Evolutionary conservation across 345 rosid species (phyloP), one percentile per base, ranked within the genome.

Genomic region (Brassica carinata): DNA sequence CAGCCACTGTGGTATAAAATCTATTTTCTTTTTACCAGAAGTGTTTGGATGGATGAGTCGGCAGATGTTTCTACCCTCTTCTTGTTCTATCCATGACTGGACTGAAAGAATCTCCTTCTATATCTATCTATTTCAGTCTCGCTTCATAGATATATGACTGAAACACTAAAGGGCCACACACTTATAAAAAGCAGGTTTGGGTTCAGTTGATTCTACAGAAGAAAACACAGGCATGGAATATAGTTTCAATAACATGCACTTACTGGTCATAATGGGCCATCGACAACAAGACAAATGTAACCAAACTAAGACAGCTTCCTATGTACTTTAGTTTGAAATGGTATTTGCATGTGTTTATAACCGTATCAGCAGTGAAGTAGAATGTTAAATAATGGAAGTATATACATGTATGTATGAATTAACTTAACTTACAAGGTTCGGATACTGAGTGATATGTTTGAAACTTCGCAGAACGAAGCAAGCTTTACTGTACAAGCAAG

Each of bases 1-100:
- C 97, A 92, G 84, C 69, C 97, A 87, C 89, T 67, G 86, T 77
- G 89, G 59, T 48, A 53, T 8, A 31, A 26, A 43, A 5, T 27
- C 4, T 62, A 1, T 58, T 31, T 19, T 72, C 68, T 87, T 85
- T 74, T 87, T 19, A 75, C 79, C 72, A 64, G 36, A 73, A 79
- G 86, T 85, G 95, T 77, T 88, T 88, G 97, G 87, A 88, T 90
- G 92, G 89, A 93, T 93, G 98, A 93, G 95, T 93, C 98, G 97
- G 95, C 95, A 91, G 98, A 85, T 87, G 87, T 72, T 91, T 87
- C 86, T 83, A 76, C 87, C 89, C 86, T 73, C 91, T 86, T 86
- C 58, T 18, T 75, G 80, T 72, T 67, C 85, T 80, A 79, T 85
- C 97, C 89, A 77, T 88, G 94, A 84, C 85, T 93, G 94, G 94